A percentile compares a stretch with the other conserved stretches of the same genome.
Evolutionary conservation across 179 eudicot species (phyloP).

Genomic region (Beta lomatogona): DNA sequence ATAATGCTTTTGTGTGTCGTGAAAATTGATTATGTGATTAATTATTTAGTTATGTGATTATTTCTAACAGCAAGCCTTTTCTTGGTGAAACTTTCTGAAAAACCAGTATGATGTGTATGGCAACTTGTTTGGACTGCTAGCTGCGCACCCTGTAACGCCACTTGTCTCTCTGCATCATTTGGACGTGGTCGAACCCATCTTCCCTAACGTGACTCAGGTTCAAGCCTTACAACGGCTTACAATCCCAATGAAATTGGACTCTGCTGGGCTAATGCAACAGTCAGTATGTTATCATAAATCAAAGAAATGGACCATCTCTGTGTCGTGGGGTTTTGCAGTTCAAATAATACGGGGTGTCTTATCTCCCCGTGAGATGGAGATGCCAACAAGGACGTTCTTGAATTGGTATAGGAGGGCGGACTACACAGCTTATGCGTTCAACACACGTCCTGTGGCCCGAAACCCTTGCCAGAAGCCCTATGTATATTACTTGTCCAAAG

Average conservation of each 20-base stretch:
- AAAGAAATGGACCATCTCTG: conserved; percentile 73
- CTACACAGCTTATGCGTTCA: conserved; percentile 85
- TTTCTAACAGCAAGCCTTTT: conserved; percentile 18
- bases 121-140: conserved; percentile 80
- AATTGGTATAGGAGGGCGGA: conserved; percentile 88
- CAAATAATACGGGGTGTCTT: conserved; percentile 76
- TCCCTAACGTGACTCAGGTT: conserved; percentile 66
- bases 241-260: conserved; percentile 72
- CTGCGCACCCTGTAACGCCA: conserved; percentile 87
- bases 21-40: background rate
- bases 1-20: no score
- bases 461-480: conserved; percentile 87
- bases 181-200: conserved; percentile 89
- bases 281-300: conserved; percentile 76
- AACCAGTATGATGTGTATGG: conserved; percentile 86
- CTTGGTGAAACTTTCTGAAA: conserved; percentile 28
- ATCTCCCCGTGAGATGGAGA: conserved; percentile 87
- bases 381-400: conserved; percentile 89
- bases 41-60: conserved; percentile 3
- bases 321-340: conserved; percentile 90
- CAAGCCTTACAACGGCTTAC: conserved; percentile 58
- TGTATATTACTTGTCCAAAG: conserved; percentile 68
- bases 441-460: conserved; percentile 78
- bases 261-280: conserved; percentile 86
- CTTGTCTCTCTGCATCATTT: conserved; percentile 83